A percentile compares a stretch with the other conserved stretches of the same genome.
Evolutionary conservation across 1,139 yeast species (phyloP).

Genomic region (Geotrichum fermentans): DNA sequence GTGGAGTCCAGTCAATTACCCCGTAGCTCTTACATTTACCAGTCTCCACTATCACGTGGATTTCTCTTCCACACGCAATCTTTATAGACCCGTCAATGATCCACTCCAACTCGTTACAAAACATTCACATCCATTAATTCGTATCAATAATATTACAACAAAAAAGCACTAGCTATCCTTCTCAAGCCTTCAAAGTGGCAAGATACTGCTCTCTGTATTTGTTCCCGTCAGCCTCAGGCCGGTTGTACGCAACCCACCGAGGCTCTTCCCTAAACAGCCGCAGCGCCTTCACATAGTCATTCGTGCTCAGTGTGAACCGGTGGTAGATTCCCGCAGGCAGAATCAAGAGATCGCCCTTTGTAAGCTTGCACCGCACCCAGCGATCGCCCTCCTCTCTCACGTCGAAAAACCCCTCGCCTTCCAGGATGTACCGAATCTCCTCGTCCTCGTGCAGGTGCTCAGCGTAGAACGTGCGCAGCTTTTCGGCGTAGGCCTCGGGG

Average conservation of each 20-base stretch:
- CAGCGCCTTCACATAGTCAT: constrained; percentile 66
- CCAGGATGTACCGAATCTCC: constrained; percentile 84
- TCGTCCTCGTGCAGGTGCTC: constrained; percentile 97
- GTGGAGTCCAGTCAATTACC: too few relatives aligned
- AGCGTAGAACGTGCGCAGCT: constrained; percentile 65
- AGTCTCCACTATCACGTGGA: too few relatives aligned
- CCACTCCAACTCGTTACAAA: too few relatives aligned
- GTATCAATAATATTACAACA: too few relatives aligned
- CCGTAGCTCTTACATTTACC: too few relatives aligned
- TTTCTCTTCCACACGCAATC: too few relatives aligned
- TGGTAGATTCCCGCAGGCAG: constrained; percentile 90
- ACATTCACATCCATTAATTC: too few relatives aligned
- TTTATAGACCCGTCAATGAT: too few relatives aligned
- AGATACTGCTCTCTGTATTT: constrained; percentile 43
- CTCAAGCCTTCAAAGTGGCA: constrained; percentile 13
- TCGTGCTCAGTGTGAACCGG: constrained; percentile 69
- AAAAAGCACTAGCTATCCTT: neutral
- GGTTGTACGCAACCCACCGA: constrained; percentile 85
- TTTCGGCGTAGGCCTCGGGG: constrained; percentile 57
- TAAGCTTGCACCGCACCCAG: constrained; percentile 75
- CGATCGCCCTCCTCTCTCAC: constrained; percentile 61
- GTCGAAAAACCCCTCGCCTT: constrained; percentile 91
- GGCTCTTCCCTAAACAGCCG: constrained; percentile 92
- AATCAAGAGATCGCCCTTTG: constrained; percentile 55
- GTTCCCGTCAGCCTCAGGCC: constrained; percentile 50